A percentile compares a stretch with the other conserved stretches of the same genome.
phyloP scores from a whole-genome alignment of 2,329 filamentous ascomycete genomes.

The Lachnellula suecica region DNA sequence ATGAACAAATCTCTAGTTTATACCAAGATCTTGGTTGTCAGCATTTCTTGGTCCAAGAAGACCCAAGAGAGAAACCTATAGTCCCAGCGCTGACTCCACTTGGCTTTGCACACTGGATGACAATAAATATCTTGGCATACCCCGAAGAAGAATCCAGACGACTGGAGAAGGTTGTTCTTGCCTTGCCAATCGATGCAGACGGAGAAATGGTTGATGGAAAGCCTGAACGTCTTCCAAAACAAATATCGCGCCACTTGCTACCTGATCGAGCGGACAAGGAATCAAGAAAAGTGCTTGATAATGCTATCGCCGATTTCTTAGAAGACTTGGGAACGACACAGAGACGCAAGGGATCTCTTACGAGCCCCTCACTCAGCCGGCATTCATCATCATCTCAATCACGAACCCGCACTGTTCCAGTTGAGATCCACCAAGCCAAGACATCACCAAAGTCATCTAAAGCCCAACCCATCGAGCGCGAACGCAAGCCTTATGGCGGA shows the following conservation, averaged over 20 bases:
- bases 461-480: constrained; percentile 34
- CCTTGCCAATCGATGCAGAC: constrained; percentile 64
- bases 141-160: constrained; percentile 74
- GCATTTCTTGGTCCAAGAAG: constrained; percentile 63
- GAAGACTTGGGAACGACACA: constrained; percentile 45
- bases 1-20: constrained; percentile 55
- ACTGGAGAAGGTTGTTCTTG: constrained; percentile 64
- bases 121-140: constrained; percentile 69
- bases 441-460: constrained; percentile 23
- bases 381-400: constrained; percentile 23
- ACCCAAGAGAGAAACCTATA: constrained; percentile 50
- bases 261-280: constrained; percentile 58
- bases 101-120: constrained; percentile 74
- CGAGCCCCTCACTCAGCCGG: constrained; percentile 24
- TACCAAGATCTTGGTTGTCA: constrained; percentile 54
- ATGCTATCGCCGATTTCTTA: constrained; percentile 51
- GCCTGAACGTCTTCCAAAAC: constrained; percentile 74
- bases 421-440: constrained; percentile 24
- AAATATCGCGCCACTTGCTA: constrained; percentile 72
- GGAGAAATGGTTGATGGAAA: constrained; percentile 59
- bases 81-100: constrained; percentile 64
- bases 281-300: constrained; percentile 59
- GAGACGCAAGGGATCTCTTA: constrained; percentile 32
- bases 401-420: constrained; percentile 14
- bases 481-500: constrained; percentile 38